Evolutionary conservation across 768 basidiomycete genomes (phyloP).

Genomic region (Pisolithus tinctorius): DNA sequence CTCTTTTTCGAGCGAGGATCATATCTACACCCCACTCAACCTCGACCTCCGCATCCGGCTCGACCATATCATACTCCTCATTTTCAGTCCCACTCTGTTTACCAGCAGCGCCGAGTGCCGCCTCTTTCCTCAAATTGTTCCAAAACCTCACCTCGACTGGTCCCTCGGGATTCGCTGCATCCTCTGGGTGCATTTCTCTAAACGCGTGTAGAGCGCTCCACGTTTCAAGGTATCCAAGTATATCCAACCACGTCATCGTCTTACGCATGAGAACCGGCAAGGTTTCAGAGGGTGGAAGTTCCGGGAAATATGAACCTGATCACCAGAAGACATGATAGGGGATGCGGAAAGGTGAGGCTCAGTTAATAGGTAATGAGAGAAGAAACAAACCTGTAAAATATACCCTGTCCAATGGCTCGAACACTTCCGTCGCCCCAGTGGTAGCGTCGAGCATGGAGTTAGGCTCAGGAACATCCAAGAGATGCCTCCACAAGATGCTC

Average conservation of each 20-base stretch:
- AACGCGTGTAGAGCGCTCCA: constrained; percentile 66
- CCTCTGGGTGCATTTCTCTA: constrained; percentile 55
- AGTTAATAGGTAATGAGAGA: not conserved
- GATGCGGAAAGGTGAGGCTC: not conserved
- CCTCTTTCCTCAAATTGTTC: constrained; percentile 42
- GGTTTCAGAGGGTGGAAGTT: constrained; percentile 22
- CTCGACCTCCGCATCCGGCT: constrained; percentile 22
- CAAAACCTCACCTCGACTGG: constrained; percentile 63
- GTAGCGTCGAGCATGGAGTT: constrained; percentile 15
- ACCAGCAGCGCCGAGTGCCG: constrained; percentile 11
- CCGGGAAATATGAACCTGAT: constrained; percentile 37
- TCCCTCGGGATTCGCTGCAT: constrained; percentile 41
- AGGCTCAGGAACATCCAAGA: constrained; percentile 63
- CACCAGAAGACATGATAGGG: not conserved
- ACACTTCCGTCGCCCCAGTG: constrained; percentile 18
- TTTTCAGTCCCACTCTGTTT: not conserved
- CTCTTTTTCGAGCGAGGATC: constrained; percentile 9
- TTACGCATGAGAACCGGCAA: constrained; percentile 46
- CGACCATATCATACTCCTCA: constrained; percentile 2
- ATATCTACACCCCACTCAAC: constrained; percentile 37
- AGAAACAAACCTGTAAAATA: constrained; percentile 48
- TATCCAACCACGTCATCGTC: constrained; percentile 55
- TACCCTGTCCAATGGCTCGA: constrained; percentile 41
- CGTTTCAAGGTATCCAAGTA: constrained; percentile 64
- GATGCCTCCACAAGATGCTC: constrained; percentile 60